phyloP scores from a whole-genome alignment of 495 filamentous ascomycete genomes.

The Niebla homalea region DNA sequence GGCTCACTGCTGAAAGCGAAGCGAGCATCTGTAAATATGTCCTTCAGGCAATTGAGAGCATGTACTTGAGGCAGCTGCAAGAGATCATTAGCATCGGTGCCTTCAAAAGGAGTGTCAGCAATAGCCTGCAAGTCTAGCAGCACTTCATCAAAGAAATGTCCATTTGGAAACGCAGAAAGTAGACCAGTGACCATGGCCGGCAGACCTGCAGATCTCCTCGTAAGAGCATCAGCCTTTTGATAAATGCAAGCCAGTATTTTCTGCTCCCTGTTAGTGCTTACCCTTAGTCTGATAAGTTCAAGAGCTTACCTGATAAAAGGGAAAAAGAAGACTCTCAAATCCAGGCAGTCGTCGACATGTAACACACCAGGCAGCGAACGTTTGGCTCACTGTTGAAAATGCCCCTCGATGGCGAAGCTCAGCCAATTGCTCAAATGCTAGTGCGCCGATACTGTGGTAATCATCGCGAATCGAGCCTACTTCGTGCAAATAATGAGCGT shows the following conservation, averaged over 20 bases:
- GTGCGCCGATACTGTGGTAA: slow-evolving; percentile 43
- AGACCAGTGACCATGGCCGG: slow-evolving; percentile 73
- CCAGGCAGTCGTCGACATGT: slow-evolving; percentile 27
- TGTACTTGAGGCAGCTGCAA: slow-evolving; percentile 81
- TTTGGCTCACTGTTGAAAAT: slow-evolving; percentile 83
- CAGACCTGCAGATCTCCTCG: slow-evolving; percentile 81
- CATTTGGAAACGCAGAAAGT: slow-evolving; percentile 38
- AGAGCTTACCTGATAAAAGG: slow-evolving; percentile 53
- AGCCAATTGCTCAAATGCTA: slow-evolving; percentile 69
- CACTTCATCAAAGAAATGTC: slow-evolving; percentile 33
- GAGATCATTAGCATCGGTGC: slow-evolving; percentile 26
- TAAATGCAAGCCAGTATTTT: slow-evolving; percentile 51
- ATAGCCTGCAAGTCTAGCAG: slow-evolving; percentile 43
- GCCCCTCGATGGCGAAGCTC: slow-evolving; percentile 81
- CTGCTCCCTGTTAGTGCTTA: slow-evolving; percentile 20
- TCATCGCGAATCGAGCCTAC: slow-evolving; percentile 15
- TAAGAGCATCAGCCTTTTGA: slow-evolving; percentile 60
- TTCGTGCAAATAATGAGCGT: slow-evolving; percentile 21
- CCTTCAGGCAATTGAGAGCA: slow-evolving; percentile 80
- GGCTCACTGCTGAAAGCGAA: slow-evolving; percentile 49
- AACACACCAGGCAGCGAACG: slow-evolving; percentile 65
- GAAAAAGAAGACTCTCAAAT: slow-evolving; percentile 26
- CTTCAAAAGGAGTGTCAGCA: slow-evolving; percentile 40
- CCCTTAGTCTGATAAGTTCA: background rate
- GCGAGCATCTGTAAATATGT: slow-evolving; percentile 67